phyloP scores from a whole-genome alignment of 139 green algal species.

The Pleodorina starrii region DNA sequence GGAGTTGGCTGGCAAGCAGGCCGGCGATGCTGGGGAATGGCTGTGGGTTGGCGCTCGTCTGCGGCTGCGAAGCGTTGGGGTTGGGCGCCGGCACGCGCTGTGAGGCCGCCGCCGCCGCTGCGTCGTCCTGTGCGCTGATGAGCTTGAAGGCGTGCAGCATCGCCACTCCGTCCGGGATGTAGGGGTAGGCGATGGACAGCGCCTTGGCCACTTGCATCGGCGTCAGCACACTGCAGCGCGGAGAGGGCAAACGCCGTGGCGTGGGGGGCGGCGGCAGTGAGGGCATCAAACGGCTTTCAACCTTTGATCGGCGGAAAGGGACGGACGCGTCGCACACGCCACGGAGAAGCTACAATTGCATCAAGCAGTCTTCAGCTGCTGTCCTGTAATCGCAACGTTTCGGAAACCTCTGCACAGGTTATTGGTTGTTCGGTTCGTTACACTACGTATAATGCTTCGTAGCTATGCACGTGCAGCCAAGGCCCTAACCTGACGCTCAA shows the following conservation, averaged over 20 bases:
- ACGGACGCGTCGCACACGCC: no score
- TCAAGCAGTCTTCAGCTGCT: no score
- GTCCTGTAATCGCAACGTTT: no score
- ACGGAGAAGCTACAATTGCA: no score
- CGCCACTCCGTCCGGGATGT: slow-evolving; percentile 40
- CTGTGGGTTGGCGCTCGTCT: not conserved
- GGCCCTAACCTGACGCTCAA: no score
- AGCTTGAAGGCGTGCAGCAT: slow-evolving; percentile 30
- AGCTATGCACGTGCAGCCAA: no score
- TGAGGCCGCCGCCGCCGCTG: not conserved
- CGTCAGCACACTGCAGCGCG: slow-evolving; percentile 28
- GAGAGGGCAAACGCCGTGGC: not conserved
- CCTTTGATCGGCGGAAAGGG: no score
- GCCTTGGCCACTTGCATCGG: slow-evolving; percentile 33
- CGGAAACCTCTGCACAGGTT: no score
- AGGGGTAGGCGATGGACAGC: not conserved
- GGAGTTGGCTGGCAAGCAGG: not conserved
- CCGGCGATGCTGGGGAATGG: not conserved
- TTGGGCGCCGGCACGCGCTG: not conserved
- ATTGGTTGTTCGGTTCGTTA: no score
- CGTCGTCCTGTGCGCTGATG: not conserved
- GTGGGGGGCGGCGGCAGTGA: no score
- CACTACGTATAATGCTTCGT: no score
- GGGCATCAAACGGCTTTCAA: no score
- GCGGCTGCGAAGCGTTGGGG: not conserved